Conservation (phyloP, 108 stramenopile genomes). For the Epithemia pelagica region DNA sequence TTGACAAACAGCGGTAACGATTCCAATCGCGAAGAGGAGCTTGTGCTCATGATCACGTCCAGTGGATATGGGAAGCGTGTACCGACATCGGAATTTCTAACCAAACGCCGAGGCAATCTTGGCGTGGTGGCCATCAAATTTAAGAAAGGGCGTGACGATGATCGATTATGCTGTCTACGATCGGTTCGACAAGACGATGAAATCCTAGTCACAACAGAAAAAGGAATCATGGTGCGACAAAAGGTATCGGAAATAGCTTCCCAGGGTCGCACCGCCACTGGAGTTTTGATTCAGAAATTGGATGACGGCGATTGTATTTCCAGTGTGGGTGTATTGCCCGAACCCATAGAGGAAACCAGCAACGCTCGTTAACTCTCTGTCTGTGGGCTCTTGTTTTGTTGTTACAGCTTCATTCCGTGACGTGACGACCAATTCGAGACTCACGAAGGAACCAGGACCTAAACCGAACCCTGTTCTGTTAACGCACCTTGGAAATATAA, state of each 20-base stretch:
- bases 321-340: conserved; percentile 69
- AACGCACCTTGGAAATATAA: too few species aligned
- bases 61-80: conserved; percentile 90
- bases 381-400: too few species aligned
- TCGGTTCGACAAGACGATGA: conserved; percentile 84
- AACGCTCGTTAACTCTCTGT: too few species aligned
- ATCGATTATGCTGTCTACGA: conserved; percentile 68
- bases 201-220: conserved; percentile 75
- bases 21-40: conserved; percentile 33
- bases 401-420: too few species aligned
- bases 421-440: too few species aligned
- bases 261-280: conserved; percentile 82
- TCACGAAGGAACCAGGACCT: too few species aligned
- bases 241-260: conserved; percentile 62
- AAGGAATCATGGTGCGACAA: conserved; percentile 90
- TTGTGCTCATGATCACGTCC: conserved; percentile 69
- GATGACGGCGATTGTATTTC: conserved; percentile 71
- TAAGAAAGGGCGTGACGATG: conserved; percentile 53
- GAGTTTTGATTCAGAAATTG: conserved; percentile 85
- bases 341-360: conserved; percentile 32
- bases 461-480: too few species aligned
- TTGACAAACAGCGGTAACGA: conserved; percentile 19
- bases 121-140: conserved; percentile 92
- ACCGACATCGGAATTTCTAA: conserved; percentile 61
- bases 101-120: conserved; percentile 63